phyloP scores from a whole-genome alignment of 306 rosid species.

The Delonix regia region DNA sequence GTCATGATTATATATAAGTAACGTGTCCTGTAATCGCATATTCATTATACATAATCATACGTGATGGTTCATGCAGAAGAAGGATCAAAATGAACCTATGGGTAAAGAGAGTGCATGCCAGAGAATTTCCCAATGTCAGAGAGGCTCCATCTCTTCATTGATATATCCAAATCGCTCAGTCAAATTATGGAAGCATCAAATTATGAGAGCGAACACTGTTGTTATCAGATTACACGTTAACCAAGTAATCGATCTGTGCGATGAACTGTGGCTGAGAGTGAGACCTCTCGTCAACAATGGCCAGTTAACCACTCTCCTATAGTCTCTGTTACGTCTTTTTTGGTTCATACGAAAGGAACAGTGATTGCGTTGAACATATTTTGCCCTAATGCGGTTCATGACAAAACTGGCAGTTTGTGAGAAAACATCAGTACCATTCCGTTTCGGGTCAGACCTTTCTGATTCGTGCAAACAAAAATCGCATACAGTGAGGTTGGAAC shows the following conservation, averaged over 20 bases:
- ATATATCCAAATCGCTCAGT: slow-evolving; percentile 65
- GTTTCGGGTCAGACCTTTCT: slow-evolving; percentile 55
- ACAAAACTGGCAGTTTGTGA: slow-evolving; percentile 33
- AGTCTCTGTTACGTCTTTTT: neutral
- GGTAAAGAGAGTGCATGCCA: neutral
- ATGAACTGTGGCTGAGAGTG: slow-evolving; percentile 31
- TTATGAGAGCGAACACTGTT: slow-evolving; percentile 57
- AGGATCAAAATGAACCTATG: neutral
- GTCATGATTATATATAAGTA: neutral
- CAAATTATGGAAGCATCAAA: slow-evolving; percentile 64
- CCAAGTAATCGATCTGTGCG: slow-evolving; percentile 38
- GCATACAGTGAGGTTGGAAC: slow-evolving; percentile 15
- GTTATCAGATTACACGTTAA: slow-evolving; percentile 64
- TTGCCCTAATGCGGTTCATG: neutral
- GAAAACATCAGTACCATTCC: slow-evolving; percentile 61
- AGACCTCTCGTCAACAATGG: slow-evolving; percentile 46
- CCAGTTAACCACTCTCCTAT: slow-evolving; percentile 30
- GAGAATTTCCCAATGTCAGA: no score
- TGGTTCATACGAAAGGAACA: neutral
- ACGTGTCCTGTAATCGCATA: neutral
- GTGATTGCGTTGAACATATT: neutral
- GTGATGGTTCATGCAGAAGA: slow-evolving; percentile 2
- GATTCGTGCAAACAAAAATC: slow-evolving; percentile 35
- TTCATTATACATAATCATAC: slow-evolving; percentile 1
- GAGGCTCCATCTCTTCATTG: slow-evolving; percentile 12